phyloP scores from a whole-genome alignment of 139 green algal genomes.

The Chlorella sp. region DNA sequence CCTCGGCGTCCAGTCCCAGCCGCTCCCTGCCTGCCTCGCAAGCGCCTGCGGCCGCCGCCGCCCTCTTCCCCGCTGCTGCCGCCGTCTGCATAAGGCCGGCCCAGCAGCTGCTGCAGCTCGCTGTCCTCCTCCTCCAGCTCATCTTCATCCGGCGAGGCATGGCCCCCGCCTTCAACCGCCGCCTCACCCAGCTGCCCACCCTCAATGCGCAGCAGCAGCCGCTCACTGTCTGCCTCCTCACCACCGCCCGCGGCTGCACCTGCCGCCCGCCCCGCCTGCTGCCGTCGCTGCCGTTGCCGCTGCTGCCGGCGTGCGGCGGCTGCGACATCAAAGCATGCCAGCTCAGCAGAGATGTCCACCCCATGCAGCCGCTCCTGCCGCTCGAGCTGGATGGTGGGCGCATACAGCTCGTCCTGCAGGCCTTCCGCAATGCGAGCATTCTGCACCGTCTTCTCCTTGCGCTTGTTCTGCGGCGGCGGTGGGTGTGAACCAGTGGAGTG shows the following conservation, averaged over 20 bases:
- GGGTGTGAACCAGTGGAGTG: background rate
- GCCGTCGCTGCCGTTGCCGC: background rate
- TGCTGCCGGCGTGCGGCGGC: background rate
- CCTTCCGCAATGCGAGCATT: background rate
- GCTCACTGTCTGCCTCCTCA: background rate
- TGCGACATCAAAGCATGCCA: background rate
- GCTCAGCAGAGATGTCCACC: background rate
- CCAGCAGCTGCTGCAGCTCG: too few relatives aligned
- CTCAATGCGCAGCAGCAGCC: background rate
- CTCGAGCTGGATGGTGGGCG: background rate
- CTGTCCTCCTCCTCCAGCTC: background rate
- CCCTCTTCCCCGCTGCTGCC: too few relatives aligned
- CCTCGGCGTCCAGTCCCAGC: too few relatives aligned
- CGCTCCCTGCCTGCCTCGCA: too few relatives aligned
- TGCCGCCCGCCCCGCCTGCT: background rate
- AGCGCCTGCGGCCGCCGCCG: too few relatives aligned
- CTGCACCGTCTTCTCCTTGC: background rate
- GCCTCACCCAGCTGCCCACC: background rate
- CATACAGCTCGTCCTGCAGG: background rate
- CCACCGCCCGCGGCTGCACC: too few relatives aligned
- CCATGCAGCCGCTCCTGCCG: slow-evolving; percentile 9
- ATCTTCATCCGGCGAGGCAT: background rate
- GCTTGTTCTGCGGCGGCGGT: background rate
- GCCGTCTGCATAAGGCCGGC: too few relatives aligned
- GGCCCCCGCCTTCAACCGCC: background rate